Evolutionary conservation across 495 filamentous ascomycete species (phyloP).

Genomic region (Podospora anserina): DNA sequence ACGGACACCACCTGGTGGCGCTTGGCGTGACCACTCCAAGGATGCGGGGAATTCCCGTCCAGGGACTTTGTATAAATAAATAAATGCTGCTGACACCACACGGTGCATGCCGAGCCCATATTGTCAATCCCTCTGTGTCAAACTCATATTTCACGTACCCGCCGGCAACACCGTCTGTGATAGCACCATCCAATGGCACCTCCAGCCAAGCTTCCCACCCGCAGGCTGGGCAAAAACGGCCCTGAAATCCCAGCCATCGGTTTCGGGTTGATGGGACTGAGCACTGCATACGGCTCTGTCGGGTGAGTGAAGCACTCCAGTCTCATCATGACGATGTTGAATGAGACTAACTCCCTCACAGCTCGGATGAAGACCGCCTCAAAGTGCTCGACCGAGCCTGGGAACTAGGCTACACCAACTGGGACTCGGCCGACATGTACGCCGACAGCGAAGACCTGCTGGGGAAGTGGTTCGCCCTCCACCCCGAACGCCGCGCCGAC

Average conservation of each 20-base stretch:
- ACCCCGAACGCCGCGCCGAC: conserved; percentile 47
- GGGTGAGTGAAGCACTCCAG: conserved; percentile 15
- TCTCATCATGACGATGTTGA: not conserved
- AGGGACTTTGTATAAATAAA: too few species aligned
- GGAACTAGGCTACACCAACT: conserved; percentile 48
- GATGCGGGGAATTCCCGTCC: not conserved
- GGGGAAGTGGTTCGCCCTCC: conserved; percentile 51
- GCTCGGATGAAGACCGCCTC: conserved; percentile 45
- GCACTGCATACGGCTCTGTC: conserved; percentile 45
- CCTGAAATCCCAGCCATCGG: conserved; percentile 54
- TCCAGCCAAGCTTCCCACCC: conserved; percentile 28
- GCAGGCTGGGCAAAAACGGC: conserved; percentile 52
- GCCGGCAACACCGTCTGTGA: not conserved
- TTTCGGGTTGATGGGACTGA: conserved; percentile 54
- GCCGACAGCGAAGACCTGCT: conserved; percentile 51
- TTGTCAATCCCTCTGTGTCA: too few species aligned
- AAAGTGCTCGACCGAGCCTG: conserved; percentile 47
- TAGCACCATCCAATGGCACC: conserved; percentile 21
- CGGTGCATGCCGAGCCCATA: too few species aligned
- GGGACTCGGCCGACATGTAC: conserved; percentile 51
- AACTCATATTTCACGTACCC: too few species aligned
- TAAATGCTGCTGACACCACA: too few species aligned
- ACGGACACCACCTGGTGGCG: not conserved
- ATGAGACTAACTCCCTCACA: conserved; percentile 9
- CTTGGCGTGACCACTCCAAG: not conserved